Conservation (phyloP, 2,329 filamentous ascomycete species). For the Exserohilum rostratum region DNA sequence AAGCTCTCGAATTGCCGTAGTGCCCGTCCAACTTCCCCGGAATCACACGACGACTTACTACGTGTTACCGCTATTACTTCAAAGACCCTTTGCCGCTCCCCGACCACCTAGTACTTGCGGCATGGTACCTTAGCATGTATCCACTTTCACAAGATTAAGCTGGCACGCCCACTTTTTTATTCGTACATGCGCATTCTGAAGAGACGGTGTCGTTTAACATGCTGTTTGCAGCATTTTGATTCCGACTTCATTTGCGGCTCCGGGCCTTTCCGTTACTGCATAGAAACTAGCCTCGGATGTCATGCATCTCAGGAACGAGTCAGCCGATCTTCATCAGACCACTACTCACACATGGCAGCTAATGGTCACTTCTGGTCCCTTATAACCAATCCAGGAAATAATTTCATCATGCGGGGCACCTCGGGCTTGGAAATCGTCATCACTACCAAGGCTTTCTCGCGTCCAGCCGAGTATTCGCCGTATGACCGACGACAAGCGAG, state of each 20-base stretch:
- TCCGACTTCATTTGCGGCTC: conserved; percentile 3
- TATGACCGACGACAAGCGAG: conserved; percentile 34
- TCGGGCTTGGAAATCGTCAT: conserved; percentile 8
- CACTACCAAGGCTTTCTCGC: conserved; percentile 12
- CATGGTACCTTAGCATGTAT: not conserved
- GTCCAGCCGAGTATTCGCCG: conserved; percentile 14
- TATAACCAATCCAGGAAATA: conserved; percentile 22
- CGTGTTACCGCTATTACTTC: too few relatives aligned
- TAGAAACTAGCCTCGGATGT: conserved; percentile 10
- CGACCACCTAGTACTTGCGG: too few relatives aligned
- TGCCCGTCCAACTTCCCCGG: not conserved
- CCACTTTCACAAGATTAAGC: not conserved
- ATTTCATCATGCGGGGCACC: conserved; percentile 19
- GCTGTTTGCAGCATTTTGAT: not conserved
- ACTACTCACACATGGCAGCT: conserved; percentile 5
- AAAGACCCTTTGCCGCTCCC: not conserved
- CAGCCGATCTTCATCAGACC: conserved; percentile 24
- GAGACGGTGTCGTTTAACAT: not conserved
- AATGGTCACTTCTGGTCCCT: conserved; percentile 8
- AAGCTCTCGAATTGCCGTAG: not conserved
- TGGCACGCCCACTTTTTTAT: not conserved
- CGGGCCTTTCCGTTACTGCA: conserved; percentile 10
- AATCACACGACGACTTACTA: not conserved
- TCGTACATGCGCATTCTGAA: not conserved
- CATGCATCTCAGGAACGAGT: conserved; percentile 14